These are phyloP conservation scores for Graphilbum fragrans DNA, from an alignment of 2,329 filamentous ascomycete species.

Conservation along the genomic window DNA sequence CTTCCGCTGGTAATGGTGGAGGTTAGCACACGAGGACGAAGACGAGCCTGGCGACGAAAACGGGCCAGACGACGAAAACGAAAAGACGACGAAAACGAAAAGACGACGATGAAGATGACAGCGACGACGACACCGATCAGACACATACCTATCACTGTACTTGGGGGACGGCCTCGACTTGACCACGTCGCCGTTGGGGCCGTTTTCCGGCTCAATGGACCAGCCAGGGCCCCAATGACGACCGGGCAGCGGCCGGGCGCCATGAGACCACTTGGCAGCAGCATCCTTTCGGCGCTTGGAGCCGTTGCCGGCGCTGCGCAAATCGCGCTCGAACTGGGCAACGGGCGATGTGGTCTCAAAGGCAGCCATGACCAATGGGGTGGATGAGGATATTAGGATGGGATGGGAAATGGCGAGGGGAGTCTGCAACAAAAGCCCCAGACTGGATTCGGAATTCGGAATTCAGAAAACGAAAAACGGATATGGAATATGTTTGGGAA, in stretches of 20 bases:
- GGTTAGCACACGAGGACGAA: too few species aligned
- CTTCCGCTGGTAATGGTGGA: too few species aligned
- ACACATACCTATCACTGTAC: neutral
- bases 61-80: too few species aligned
- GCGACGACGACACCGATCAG: too few species aligned
- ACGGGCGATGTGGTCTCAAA: slow-evolving; percentile 9
- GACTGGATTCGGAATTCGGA: too few species aligned
- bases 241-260: slow-evolving; percentile 20
- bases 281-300: slow-evolving; percentile 31
- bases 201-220: slow-evolving; percentile 4
- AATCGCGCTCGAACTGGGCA: slow-evolving; percentile 24
- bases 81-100: too few species aligned
- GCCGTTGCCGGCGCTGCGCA: slow-evolving; percentile 29
- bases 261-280: slow-evolving; percentile 27
- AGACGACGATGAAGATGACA: too few species aligned
- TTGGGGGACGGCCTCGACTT: slow-evolving; percentile 16
- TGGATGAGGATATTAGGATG: neutral
- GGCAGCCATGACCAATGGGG: slow-evolving; percentile 1
- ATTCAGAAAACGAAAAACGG: too few species aligned
- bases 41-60: too few species aligned
- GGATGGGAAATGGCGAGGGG: neutral
- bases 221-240: slow-evolving; percentile 10
- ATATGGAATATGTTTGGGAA: neutral
- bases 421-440: too few species aligned
- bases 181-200: slow-evolving; percentile 17